phyloP scores from a whole-genome alignment of 176 grass and related monocot species.

The Lolium multiflorum region DNA sequence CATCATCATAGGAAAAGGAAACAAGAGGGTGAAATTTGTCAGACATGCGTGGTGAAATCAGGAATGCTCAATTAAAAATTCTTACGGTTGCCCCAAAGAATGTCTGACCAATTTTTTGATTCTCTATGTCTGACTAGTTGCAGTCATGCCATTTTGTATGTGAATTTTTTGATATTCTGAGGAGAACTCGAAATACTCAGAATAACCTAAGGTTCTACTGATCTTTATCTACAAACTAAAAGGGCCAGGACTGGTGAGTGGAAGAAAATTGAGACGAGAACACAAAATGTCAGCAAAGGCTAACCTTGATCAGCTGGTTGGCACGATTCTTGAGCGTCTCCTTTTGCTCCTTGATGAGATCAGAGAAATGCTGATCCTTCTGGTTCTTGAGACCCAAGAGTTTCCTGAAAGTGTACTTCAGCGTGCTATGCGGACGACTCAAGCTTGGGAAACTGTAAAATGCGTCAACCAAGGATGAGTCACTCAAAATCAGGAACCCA shows the following conservation, averaged over 20 bases:
- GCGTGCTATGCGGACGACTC: constrained; percentile 73
- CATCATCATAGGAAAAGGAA: background rate
- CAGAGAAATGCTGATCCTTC: constrained; percentile 54
- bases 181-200: background rate
- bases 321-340: constrained; percentile 59
- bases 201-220: background rate
- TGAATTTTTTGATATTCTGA: background rate
- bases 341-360: constrained; percentile 65
- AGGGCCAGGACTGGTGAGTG: background rate
- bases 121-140: background rate
- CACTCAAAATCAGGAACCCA: constrained; percentile 80
- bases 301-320: constrained; percentile 62
- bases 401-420: constrained; percentile 85
- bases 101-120: background rate
- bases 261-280: background rate
- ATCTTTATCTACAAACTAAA: background rate
- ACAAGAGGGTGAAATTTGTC: background rate
- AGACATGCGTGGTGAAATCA: background rate
- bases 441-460: constrained; percentile 81
- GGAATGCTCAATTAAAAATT: background rate
- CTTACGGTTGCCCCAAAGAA: background rate
- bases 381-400: constrained; percentile 73
- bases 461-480: constrained; percentile 61
- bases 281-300: constrained; percentile 4
- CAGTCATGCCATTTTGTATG: constrained; percentile 2